Conservation (phyloP, 2,329 filamentous ascomycete genomes). For the Phoma sp. region DNA sequence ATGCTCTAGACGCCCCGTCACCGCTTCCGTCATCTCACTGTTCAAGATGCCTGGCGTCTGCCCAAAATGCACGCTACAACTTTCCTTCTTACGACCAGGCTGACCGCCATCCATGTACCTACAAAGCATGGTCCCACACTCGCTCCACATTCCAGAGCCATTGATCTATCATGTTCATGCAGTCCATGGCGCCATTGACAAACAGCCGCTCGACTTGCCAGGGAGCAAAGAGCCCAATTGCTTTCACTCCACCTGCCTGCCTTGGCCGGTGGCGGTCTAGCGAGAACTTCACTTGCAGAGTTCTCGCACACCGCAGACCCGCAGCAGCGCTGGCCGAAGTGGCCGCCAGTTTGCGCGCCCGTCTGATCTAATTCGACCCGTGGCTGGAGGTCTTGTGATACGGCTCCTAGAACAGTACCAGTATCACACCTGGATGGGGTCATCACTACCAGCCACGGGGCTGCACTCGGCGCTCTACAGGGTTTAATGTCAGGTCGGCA, state of each 20-base stretch:
- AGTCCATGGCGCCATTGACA: constrained; percentile 16
- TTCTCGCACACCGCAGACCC: constrained; percentile 17
- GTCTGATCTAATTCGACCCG: constrained; percentile 22
- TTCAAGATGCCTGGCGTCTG: constrained; percentile 8
- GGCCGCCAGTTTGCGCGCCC: constrained; percentile 27
- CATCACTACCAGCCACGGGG: constrained; percentile 39
- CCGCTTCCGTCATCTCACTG: constrained; percentile 30
- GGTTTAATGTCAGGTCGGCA: constrained; percentile 35
- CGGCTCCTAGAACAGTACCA: constrained; percentile 21
- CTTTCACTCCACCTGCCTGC: constrained; percentile 24
- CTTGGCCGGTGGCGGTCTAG: constrained; percentile 19
- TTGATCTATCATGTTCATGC: constrained; percentile 19
- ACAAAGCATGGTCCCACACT: constrained; percentile 30
- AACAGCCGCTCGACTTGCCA: constrained; percentile 21
- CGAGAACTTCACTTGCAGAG: constrained; percentile 22
- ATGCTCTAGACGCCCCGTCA: constrained; percentile 22
- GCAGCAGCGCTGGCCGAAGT: constrained; percentile 29
- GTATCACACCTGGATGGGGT: constrained; percentile 22
- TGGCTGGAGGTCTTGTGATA: constrained; percentile 42
- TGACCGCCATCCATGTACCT: constrained; percentile 31
- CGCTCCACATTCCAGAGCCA: constrained; percentile 35
- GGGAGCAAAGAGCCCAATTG: constrained; percentile 21
- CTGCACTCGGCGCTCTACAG: constrained; percentile 34
- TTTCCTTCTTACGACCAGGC: constrained; percentile 20
- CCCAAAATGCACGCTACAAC: constrained; percentile 14